Evolutionary conservation across 495 filamentous ascomycete species (phyloP).

Genomic region (Penicillium soppii): DNA sequence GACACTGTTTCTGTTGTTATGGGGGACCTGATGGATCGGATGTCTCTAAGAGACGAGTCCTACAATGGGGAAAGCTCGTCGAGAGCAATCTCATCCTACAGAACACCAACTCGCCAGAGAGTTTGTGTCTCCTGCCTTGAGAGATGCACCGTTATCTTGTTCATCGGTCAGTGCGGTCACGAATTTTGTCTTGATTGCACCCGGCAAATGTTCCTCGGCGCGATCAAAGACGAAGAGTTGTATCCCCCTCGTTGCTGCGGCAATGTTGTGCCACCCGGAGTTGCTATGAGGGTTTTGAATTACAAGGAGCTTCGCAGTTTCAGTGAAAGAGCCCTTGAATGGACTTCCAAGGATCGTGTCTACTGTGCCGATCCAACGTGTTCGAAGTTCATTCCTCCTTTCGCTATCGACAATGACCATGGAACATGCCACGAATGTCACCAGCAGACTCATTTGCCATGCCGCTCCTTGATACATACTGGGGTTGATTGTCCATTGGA

Average conservation of each 20-base stretch:
- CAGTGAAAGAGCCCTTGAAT: conserved; percentile 15
- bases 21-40: neutral
- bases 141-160: neutral
- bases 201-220: conserved; percentile 12
- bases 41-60: neutral
- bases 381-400: conserved; percentile 20
- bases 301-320: conserved; percentile 13
- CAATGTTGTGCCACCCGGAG: conserved; percentile 1
- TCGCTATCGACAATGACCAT: conserved; percentile 6
- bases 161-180: conserved; percentile 12
- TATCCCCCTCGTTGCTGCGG: conserved; percentile 22
- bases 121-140: conserved; percentile 15
- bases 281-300: conserved; percentile 3
- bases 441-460: conserved; percentile 15
- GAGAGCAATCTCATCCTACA: neutral
- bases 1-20: neutral
- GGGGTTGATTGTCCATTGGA: conserved; percentile 21
- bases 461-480: conserved; percentile 14
- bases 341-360: conserved; percentile 13
- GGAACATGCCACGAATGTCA: conserved; percentile 16
- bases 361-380: conserved; percentile 20
- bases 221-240: conserved; percentile 21
- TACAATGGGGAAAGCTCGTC: neutral
- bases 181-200: conserved; percentile 15
- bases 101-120: neutral